Percentiles rank a stretch among this genome's conserved stretches.
Conservation (phyloP, 106 monocot species). For the Hemerocallis citrina region DNA sequence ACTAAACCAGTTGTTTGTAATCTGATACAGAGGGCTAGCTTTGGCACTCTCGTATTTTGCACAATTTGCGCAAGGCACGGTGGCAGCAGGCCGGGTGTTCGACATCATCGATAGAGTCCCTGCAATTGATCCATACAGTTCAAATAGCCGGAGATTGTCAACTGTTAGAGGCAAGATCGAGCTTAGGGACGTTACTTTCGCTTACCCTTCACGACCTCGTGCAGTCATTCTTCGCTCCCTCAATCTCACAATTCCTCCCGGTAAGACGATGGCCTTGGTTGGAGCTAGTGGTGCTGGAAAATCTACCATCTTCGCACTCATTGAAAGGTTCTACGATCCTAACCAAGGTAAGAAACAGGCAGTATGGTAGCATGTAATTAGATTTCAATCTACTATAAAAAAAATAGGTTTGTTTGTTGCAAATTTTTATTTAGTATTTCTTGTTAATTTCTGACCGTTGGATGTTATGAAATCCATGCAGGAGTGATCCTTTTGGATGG, state of each 20-base stretch:
- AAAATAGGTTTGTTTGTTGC: no score
- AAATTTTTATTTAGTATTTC: no score
- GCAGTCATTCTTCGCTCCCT: slow-evolving; percentile 18
- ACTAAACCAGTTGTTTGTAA: no score
- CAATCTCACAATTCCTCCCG: slow-evolving; percentile 18
- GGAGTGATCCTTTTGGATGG: slow-evolving; percentile 33
- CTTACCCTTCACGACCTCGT: slow-evolving; percentile 25
- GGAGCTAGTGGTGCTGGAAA: slow-evolving; percentile 39
- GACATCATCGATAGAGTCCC: slow-evolving; percentile 35
- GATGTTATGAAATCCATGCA: background rate
- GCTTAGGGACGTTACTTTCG: slow-evolving; percentile 23
- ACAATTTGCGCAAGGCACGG: slow-evolving; percentile 34
- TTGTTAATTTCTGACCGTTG: background rate
- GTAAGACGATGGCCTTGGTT: slow-evolving; percentile 30
- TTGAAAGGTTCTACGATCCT: slow-evolving; percentile 43
- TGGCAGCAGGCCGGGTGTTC: slow-evolving; percentile 29
- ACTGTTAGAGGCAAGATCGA: slow-evolving; percentile 15
- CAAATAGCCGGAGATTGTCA: slow-evolving; percentile 6
- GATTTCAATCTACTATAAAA: no score
- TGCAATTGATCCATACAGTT: slow-evolving; percentile 24
- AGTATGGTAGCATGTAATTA: no score
- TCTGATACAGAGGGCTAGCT: slow-evolving; percentile 16
- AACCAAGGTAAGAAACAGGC: slow-evolving; percentile 20
- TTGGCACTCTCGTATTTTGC: slow-evolving; percentile 29
- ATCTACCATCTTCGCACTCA: slow-evolving; percentile 38